phyloP scores from a whole-genome alignment of 768 basidiomycete species.

The Suillus variegatus region DNA sequence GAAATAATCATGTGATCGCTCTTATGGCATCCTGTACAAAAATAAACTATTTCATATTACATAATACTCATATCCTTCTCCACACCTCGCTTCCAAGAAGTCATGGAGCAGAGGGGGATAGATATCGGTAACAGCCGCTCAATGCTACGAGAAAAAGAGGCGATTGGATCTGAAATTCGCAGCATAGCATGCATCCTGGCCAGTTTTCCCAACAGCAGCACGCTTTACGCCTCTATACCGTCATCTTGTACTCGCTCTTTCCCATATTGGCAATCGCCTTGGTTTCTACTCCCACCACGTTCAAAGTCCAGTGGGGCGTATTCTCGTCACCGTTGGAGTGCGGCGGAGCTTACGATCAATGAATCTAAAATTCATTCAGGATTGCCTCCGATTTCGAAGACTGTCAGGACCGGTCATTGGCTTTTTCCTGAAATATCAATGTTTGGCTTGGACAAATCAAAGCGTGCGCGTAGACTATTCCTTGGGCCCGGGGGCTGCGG shows the following conservation, averaged over 20 bases:
- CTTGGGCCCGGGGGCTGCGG: neutral
- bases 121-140: neutral
- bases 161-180: neutral
- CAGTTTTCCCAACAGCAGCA: neutral
- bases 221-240: neutral
- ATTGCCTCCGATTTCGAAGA: neutral
- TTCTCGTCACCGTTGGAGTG: neutral
- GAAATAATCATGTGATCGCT: too few relatives aligned
- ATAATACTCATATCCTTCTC: too few relatives aligned
- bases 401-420: neutral
- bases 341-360: neutral
- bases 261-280: neutral
- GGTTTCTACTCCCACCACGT: constrained; percentile 1
- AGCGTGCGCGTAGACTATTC: too few relatives aligned
- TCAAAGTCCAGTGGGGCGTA: neutral
- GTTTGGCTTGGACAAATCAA: constrained; percentile 1
- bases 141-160: neutral
- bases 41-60: neutral
- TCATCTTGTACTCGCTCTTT: neutral
- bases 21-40: neutral
- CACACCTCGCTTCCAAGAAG: neutral
- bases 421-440: neutral
- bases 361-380: neutral
- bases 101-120: neutral
- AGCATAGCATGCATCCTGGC: neutral